A percentile compares a stretch with the other conserved stretches of the same genome.
These are phyloP conservation scores for Baeospora myosura DNA, from an alignment of 1,284 basidiomycete genomes.

Conservation along the genomic window DNA sequence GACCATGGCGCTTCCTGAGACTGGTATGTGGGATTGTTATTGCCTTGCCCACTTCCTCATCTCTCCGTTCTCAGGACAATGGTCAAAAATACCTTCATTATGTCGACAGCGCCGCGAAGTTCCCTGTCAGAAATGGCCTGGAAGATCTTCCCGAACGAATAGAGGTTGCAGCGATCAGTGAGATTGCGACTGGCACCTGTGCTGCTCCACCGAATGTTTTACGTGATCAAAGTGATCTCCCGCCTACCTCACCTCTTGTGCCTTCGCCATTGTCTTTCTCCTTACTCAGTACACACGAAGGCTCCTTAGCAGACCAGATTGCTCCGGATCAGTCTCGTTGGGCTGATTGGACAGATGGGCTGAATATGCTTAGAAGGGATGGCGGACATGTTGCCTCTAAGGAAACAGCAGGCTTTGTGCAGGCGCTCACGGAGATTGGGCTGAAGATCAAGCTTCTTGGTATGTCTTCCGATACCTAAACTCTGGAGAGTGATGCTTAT, in stretches of 20 bases:
- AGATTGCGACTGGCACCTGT: conserved; percentile 76
- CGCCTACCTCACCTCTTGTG: conserved; percentile 41
- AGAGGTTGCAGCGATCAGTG: conserved; percentile 71
- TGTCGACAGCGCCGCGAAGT: conserved; percentile 71
- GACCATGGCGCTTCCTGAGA: conserved; percentile 75
- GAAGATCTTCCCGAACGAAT: conserved; percentile 85
- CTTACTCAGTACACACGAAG: conserved; percentile 63
- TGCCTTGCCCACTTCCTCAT: not conserved
- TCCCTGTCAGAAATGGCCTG: conserved; percentile 69
- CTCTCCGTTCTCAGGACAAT: conserved; percentile 46
- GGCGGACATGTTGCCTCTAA: conserved; percentile 76
- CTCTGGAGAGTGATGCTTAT: not conserved
- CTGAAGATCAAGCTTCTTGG: conserved; percentile 89
- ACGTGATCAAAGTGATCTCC: conserved; percentile 51
- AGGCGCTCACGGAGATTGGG: conserved; percentile 86
- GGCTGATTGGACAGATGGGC: conserved; percentile 94
- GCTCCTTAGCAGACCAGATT: conserved; percentile 79
- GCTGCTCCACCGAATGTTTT: conserved; percentile 56
- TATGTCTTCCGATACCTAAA: conserved; percentile 29
- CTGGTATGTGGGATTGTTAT: conserved; percentile 38
- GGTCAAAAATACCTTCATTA: conserved; percentile 77
- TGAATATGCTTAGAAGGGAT: conserved; percentile 80
- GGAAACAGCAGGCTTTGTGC: conserved; percentile 81
- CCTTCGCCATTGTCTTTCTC: conserved; percentile 78
- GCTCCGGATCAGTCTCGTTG: conserved; percentile 80